These are phyloP conservation scores for Vanderwaltozyma yarrowii DNA, from an alignment of 805 yeast genomes.

Conservation along the genomic window DNA sequence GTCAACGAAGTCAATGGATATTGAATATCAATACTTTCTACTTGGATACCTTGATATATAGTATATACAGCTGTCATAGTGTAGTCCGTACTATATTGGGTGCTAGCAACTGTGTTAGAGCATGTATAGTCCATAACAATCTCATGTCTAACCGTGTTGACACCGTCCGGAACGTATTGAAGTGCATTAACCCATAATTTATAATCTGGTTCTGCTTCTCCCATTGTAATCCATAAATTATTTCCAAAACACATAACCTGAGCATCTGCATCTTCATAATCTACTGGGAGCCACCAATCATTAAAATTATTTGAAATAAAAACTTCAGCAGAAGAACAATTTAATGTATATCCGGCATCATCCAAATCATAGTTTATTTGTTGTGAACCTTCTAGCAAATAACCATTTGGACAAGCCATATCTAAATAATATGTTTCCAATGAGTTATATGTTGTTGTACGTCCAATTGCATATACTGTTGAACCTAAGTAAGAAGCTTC, in stretches of 20 bases:
- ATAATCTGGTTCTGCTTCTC: conserved; percentile 18
- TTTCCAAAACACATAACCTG: conserved; percentile 18
- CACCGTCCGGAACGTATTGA: conserved; percentile 19
- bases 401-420: conserved; percentile 27
- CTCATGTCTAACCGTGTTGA: conserved; percentile 15
- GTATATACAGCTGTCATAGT: conserved; percentile 7
- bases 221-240: conserved; percentile 12
- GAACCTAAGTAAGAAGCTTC: conserved; percentile 10
- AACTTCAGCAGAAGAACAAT: conserved; percentile 24
- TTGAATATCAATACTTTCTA: conserved; percentile 8
- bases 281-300: conserved; percentile 28
- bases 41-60: conserved; percentile 9
- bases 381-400: conserved; percentile 21
- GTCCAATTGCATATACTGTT: conserved; percentile 17
- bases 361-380: conserved; percentile 22
- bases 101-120: conserved; percentile 18
- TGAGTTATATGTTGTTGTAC: conserved; percentile 26
- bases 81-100: conserved; percentile 13
- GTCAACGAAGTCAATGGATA: neutral
- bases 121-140: conserved; percentile 18
- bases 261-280: conserved; percentile 9
- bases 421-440: conserved; percentile 28
- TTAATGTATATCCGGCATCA: conserved; percentile 27
- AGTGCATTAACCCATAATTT: conserved; percentile 27
- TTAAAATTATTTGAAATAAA: conserved; percentile 24